Conservation (phyloP, 208 protist species). For the Acanthamoeba royreba region DNA sequence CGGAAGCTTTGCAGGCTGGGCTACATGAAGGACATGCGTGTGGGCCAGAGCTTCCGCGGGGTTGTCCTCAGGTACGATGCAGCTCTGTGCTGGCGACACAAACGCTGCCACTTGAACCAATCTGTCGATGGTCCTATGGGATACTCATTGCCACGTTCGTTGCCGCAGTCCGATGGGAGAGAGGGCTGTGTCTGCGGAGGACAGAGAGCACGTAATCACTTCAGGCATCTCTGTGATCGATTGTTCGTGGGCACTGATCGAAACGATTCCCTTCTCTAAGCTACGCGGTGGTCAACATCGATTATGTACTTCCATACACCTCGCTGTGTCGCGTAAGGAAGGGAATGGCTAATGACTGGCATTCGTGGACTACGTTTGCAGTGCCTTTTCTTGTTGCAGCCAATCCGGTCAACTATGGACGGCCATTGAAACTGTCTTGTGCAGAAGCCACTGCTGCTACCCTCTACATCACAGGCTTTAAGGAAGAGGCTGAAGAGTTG, state of each 20-base stretch:
- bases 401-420: conserved; percentile 99
- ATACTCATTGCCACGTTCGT: neutral
- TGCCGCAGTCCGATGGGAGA: conserved; percentile 87
- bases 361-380: neutral
- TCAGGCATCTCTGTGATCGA: conserved; percentile 97
- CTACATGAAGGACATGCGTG: conserved; percentile 85
- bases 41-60: conserved; percentile 89
- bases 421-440: conserved; percentile 96
- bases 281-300: conserved; percentile 88
- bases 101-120: no score
- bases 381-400: conserved; percentile 97
- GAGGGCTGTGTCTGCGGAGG: conserved; percentile 89
- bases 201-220: conserved; percentile 86
- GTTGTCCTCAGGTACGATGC: conserved; percentile 91
- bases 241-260: conserved; percentile 97
- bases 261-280: conserved; percentile 92
- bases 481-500: conserved; percentile 88
- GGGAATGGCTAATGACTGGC: neutral
- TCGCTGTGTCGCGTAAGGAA: neutral
- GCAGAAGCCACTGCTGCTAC: conserved; percentile 95
- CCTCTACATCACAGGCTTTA: conserved; percentile 91
- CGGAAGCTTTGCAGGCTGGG: conserved; percentile 90
- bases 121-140: no score
- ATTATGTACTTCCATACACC: conserved; percentile 60
- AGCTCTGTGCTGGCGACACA: no score